Base-by-base conservation (phyloP, 2,329 filamentous ascomycete genomes). In the Alternaria sp. region DNA sequence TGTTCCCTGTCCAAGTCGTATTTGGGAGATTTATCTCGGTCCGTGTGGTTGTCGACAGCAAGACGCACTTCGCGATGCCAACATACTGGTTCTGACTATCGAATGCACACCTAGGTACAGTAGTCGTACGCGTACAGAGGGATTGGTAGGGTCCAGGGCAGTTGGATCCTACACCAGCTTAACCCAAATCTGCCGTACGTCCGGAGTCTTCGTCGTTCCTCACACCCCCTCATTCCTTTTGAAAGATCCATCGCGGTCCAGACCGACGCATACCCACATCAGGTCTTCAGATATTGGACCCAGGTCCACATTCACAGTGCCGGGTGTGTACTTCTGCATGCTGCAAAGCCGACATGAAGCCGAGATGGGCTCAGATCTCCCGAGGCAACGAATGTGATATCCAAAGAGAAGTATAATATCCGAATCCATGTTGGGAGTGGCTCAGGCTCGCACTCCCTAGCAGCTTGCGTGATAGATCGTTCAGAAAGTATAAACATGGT, bases 311-410 rank as follows among this genome's bases (percentile, higher is more conserved):
- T 43, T 23, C 53, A 56, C 26, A 25, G 23, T 17, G 5, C 32
- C 32, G n/a, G 9, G 32, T 46, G 26, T 47, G 6, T 52, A 40
- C 17, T 52, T 36, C 17, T 36, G 19, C 49, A 52, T 36, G 5
- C 49, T 52, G 15, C 19, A 19, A 40, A 49, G 32, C 44, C 58
- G 45, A 28, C n/a, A 32, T 61, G 58, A 21, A 57, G 45, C 58
- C 52, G 30, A 49, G 25, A 15, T 36, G 47, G 15, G 44, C 51
- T 36, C 15, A 51, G 28, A 51, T 15, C 21, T 13, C 10, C 28
- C 17, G 49, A 51, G 28, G 17, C 21, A 21, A 23, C 7, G 49
- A 36, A 53, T 9, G 10, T 26, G 36, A 19, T n/a, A 28, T 8
- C 28, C 15, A 44, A 46, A 26, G 21, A 13, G 43, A 52, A 45